These are phyloP conservation scores for Nicotiana rustica DNA, from an alignment of 305 asterid genomes.

Conservation along the genomic window DNA sequence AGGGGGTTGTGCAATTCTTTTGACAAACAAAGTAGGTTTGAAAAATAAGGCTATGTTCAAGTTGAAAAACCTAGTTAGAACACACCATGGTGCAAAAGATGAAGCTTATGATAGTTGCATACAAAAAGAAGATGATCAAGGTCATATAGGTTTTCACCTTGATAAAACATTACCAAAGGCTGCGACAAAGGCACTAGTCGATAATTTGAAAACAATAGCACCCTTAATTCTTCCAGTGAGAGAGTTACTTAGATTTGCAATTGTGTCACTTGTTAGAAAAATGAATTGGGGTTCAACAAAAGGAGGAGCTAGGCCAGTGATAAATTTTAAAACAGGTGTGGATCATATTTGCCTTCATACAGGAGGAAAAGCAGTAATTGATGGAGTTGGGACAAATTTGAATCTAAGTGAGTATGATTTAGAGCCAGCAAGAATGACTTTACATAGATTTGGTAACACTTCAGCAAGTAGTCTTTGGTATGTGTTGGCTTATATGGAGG, in stretches of 20 bases:
- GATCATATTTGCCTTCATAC: conserved; percentile 87
- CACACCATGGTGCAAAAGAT: conserved; percentile 73
- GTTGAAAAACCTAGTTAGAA: conserved; percentile 63
- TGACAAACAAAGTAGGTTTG: conserved; percentile 54
- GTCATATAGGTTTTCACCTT: conserved; percentile 64
- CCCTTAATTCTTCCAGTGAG: conserved; percentile 64
- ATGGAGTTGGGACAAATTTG: conserved; percentile 63
- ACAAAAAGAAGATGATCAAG: conserved; percentile 70
- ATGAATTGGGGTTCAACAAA: conserved; percentile 22
- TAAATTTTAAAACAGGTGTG: conserved; percentile 69
- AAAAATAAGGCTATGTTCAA: conserved; percentile 58
- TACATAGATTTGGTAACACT: conserved; percentile 87
- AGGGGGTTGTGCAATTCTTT: conserved; percentile 72
- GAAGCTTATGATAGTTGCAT: conserved; percentile 72
- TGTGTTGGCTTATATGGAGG: conserved; percentile 83
- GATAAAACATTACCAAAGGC: conserved; percentile 76
- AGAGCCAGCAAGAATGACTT: conserved; percentile 89
- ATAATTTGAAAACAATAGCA: conserved; percentile 66
- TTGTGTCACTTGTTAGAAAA: conserved; percentile 19
- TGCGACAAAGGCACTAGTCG: conserved; percentile 75
- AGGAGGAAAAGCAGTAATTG: conserved; percentile 91
- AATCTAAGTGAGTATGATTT: conserved; percentile 62
- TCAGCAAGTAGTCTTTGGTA: conserved; percentile 90
- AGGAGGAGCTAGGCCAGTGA: conserved; percentile 36
- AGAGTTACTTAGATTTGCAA: conserved; percentile 61